Base-by-base conservation (phyloP, 1,284 basidiomycete genomes). In the Anthracocystis panici-leucophaei region DNA sequence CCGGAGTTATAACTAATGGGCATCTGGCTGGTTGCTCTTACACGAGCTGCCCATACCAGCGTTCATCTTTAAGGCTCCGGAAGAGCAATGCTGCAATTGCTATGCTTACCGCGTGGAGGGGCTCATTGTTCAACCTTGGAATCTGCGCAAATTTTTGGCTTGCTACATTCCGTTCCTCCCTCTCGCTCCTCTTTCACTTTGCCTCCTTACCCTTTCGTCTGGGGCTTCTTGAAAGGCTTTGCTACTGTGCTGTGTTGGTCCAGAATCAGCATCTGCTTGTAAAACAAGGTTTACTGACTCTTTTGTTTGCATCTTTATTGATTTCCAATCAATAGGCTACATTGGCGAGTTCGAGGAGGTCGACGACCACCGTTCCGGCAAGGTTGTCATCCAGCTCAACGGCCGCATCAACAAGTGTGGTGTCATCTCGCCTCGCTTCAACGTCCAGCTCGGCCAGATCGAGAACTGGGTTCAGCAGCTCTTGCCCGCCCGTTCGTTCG, bases 331-430 rank as follows among this genome's bases (percentile, higher is more conserved):
- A 25, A 6, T 35, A 97, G 95, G 95, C 75, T 98, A 98, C 90
- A 97, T 98, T 78, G 95, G 95, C 84, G 96, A 99, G 89, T 99
- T 99, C 86, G 96, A 98, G 88, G 93, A 97, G 87, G 92, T 99
- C 86, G 97, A 99, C 86, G 97, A 99, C 89, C 97, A 99, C 88
- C 95, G 97, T 76, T 92, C 94, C 18, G 95, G 95, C 86, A 99
- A 99, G 89, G 93, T 99, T 80, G 95, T 99, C 82, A 91, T 99
- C 81, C 95, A 99, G 88, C 91, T 99, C 75, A 98, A 97, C 87
- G 97, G 97, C 67, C 93, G 95, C 72, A 90, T 99, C 82, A 99
- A 99, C 91, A 99, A 99, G 89, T 85, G 84, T 70, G 97, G 96
- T 86, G 97, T 99, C 85, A 97, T 99, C 88, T 98, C 96, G 35